Base-by-base conservation (phyloP, 345 rosid genomes). In the Sonneratia alba region DNA sequence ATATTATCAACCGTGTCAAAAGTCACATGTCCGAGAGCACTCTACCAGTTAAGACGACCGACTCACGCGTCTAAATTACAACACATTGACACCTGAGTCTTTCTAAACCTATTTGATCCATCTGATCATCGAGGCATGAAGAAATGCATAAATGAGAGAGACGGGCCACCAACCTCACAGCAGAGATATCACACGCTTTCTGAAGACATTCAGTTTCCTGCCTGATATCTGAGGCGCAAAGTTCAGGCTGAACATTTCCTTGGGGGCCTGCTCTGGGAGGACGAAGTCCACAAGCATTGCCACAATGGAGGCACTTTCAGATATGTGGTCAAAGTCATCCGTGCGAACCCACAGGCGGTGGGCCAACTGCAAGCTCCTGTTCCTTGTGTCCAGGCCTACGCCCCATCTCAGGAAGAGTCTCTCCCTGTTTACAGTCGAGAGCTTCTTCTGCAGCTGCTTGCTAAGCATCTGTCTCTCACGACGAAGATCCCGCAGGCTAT, bases 381-480 rank as follows among this genome's bases (percentile, higher is more conserved):
- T 59, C 63, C 69, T 78, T 7, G 83, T 32, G 62, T 68, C 78
- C 63, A 84, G 64, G 10, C 74, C 7, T 32, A 84, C 73, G 0
- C 83, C 85, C 87, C 87, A 84, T 34, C 74, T 72, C 18, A 75
- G 70, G 75, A 80, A 80, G 47, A 84, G 75, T 14, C 62, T 76
- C 81, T 84, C 82, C 67, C 76, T 80, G 45, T 82, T 81, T 62
- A 72, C 75, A 53, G 71, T 75, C 1, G 82, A 53, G 34, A 82
- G 76, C 68, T 75, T 74, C 73, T 75, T 82, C 72, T 71, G 78
- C 71, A 84, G 79, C 67, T 78, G 73, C 76, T 71, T 76, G 57
- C 82, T 74, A 18, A 84, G 79, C 83, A 82, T 80, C 74, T 80
- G 82, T 71, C 83, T 80, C 78, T 84, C 87, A 2, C 78, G 75